Evolutionary conservation across 148 eudicot genomes (phyloP).

Genomic region (Vaccinium vitisidaea): DNA sequence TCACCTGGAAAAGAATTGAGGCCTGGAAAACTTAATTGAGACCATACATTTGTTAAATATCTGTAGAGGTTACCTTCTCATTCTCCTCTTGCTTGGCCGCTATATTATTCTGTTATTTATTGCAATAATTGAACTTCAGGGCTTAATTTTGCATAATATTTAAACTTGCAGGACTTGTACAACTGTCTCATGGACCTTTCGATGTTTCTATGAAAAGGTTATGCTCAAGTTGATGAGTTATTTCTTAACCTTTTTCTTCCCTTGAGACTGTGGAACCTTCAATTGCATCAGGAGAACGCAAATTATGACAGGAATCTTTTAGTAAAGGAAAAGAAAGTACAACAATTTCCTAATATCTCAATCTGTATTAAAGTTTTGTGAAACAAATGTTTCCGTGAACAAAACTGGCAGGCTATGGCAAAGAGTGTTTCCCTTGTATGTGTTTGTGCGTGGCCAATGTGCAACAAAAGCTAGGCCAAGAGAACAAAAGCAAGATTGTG

Average conservation of each 20-base stretch:
- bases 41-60: neutral
- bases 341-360: neutral
- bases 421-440: neutral
- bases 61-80: neutral
- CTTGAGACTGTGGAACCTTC: slow-evolving; percentile 2
- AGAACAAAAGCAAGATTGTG: neutral
- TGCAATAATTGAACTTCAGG: neutral
- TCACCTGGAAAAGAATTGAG: neutral
- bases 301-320: neutral
- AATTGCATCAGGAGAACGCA: neutral
- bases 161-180: slow-evolving; percentile 51
- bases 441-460: neutral
- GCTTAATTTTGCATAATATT: slow-evolving; percentile 7
- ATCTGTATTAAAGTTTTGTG: neutral
- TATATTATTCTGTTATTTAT: neutral
- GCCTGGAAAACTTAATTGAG: neutral
- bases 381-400: neutral
- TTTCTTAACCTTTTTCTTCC: neutral
- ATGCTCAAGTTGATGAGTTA: slow-evolving; percentile 10
- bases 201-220: slow-evolving; percentile 66
- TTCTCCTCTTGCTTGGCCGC: neutral
- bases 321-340: neutral
- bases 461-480: neutral
- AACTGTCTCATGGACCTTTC: slow-evolving; percentile 61
- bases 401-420: neutral